Base-by-base conservation (phyloP, 2,329 filamentous ascomycete genomes). In the Colletotrichum brevisporum region DNA sequence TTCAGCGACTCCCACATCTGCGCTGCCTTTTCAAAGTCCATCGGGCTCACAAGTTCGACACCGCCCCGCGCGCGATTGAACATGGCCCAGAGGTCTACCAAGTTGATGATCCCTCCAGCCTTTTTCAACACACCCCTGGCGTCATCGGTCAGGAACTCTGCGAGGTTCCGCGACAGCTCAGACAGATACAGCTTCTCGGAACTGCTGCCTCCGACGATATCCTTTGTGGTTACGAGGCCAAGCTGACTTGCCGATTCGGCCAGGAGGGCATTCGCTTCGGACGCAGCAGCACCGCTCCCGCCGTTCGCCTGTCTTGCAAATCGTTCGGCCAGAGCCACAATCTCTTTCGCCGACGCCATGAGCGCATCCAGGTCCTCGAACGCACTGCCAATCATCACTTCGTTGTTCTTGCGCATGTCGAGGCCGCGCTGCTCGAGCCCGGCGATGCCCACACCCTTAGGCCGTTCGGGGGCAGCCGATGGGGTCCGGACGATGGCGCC, bases 321-420 rank as follows among this genome's bases (percentile, higher is more conserved):
- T 16, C 90, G 90, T 79, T 98, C 95, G 1, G 96, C 96, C 50
- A 99, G 90, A 5, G 94, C 94, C 58, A 98, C 92, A 56, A 99
- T 94, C 77, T 99, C 94, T 78, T 98, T 98, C 5, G 96, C 96
- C 4, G 95, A 98, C 3, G 95, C 94, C 95, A 98, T 99, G 45
- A 99, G 85, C 4, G 96, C 95, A 78, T 98, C 95, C 0, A 99
- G 88, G 76, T 99, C 96, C 78, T 98, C 95, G 75, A 99, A 99
- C 0, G 96, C 95, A 72, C 89, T 94, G 27, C 95, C 95, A 72
- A 99, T 97, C 57, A 98, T 91, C 10, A 94, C 82, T 79, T 98
- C 94, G 74, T 98, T 98, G 79, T 97, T 97, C 82, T 94, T 95
- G 66, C 94, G 92, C 76, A 94, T 89, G 74, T 95, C 93, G 6